Base-by-base conservation (phyloP, 352 stramenopile genomes). In the Phytophthora palmivora region DNA sequence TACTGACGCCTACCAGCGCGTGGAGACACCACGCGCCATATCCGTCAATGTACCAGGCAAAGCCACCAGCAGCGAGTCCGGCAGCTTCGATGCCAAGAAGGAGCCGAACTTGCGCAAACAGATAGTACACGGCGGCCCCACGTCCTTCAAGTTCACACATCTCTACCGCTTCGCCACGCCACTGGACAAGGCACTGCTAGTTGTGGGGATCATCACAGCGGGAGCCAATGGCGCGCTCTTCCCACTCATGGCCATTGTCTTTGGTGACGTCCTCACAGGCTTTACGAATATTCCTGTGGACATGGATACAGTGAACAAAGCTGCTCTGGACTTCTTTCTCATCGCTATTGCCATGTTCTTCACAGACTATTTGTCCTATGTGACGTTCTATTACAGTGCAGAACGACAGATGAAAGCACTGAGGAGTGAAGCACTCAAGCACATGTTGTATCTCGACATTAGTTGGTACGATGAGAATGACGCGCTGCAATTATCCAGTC, bases 391-490 rank as follows among this genome's bases (percentile, higher is more conserved):
- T n/a, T n/a, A n/a, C n/a, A n/a, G n/a, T n/a, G n/a, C n/a, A n/a
- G n/a, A n/a, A n/a, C n/a, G n/a, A n/a, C 76, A 84, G 47, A 80
- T 84, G 63, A 71, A 79, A 46, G 52, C 48, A 2, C 55, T 82
- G 19, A 50, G 76, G 11, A 47, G 42, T 12, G 39, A 72, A 14
- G 65, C 50, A 3, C 45, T 85, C 14, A 50, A 51, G 26, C 65
- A 80, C 58, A 77, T 84, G 58, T 55, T 84, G n/a, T 72, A 76
- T 19, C 44, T 82, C 62, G 71, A 84, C 45, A 65, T 84, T 6
- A 51, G 36, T 6, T 84, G 76, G 76, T 82, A 80, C 55, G 76
- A 84, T 38, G 14, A 11, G 6, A 57, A 46, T 33, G 71, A 84
- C 43, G 58, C 65, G 2, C 55, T 75, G n/a, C 45, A 77, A 34